phyloP scores from a whole-genome alignment of 129 eudicot species.

The Tagetes erecta region DNA sequence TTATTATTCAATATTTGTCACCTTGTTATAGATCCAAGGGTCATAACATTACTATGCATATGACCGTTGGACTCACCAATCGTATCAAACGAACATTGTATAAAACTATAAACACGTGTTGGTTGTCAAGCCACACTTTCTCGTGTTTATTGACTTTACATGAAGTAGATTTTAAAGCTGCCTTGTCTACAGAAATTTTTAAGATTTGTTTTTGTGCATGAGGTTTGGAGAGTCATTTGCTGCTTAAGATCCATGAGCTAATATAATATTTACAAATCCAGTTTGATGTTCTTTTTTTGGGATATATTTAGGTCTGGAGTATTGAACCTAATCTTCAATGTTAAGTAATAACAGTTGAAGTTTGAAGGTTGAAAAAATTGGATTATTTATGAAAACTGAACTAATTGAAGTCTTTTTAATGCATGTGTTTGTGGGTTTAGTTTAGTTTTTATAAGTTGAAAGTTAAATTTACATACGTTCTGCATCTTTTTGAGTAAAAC shows the following conservation, averaged over 20 bases:
- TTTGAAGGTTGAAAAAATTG: background rate
- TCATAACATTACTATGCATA: too few species aligned
- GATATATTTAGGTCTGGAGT: background rate
- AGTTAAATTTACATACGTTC: background rate
- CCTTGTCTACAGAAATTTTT: too few species aligned
- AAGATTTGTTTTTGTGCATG: too few species aligned
- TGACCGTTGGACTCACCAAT: too few species aligned
- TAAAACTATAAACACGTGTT: too few species aligned
- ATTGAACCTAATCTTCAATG: background rate
- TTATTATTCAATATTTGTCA: too few species aligned
- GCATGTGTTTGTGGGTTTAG: background rate
- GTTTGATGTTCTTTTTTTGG: background rate
- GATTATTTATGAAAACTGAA: background rate
- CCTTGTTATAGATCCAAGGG: too few species aligned
- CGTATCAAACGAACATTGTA: too few species aligned
- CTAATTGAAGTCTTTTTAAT: background rate
- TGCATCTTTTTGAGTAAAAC: background rate
- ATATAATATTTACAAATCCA: background rate
- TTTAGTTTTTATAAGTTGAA: background rate
- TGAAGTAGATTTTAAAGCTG: too few species aligned
- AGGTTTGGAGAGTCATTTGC: background rate
- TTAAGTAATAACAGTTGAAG: background rate
- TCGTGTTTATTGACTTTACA: too few species aligned
- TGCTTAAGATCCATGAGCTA: background rate
- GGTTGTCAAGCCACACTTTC: too few species aligned